Percentiles rank a stretch among this genome's conserved stretches.
Conservation (phyloP, 805 yeast species). For the Myxozyma geophila region DNA sequence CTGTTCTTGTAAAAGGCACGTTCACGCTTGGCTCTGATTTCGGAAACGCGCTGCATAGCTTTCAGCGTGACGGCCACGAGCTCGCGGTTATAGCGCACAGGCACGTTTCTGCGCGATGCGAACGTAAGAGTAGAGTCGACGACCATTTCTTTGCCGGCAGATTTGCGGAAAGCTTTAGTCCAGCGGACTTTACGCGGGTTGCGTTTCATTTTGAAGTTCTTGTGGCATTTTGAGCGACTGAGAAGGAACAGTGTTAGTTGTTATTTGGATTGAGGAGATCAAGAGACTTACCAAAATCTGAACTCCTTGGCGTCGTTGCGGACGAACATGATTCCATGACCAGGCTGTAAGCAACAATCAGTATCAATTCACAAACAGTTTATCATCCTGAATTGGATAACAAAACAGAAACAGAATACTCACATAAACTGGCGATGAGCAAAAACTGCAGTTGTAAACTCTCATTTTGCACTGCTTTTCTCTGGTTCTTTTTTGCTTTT, state of each 20-base stretch:
- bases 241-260: background rate
- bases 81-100: slow-evolving; percentile 96
- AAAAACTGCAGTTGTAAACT: slow-evolving; percentile 90
- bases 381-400: background rate
- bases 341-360: slow-evolving; percentile 34
- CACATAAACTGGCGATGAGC: slow-evolving; percentile 90
- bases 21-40: slow-evolving; percentile 94
- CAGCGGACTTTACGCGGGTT: slow-evolving; percentile 90
- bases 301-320: slow-evolving; percentile 98
- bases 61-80: slow-evolving; percentile 89
- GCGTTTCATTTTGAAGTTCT: slow-evolving; percentile 95
- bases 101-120: slow-evolving; percentile 96
- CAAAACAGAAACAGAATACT: slow-evolving; percentile 40
- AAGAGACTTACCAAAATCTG: slow-evolving; percentile 67
- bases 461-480: slow-evolving; percentile 58
- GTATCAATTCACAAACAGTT: background rate
- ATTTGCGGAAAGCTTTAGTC: slow-evolving; percentile 99
- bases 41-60: slow-evolving; percentile 96
- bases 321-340: slow-evolving; percentile 88
- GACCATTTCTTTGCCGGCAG: slow-evolving; percentile 98
- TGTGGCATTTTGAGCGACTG: slow-evolving; percentile 91
- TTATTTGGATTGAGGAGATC: background rate
- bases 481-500: background rate
- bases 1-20: slow-evolving; percentile 98
- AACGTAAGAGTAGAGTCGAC: slow-evolving; percentile 96